Base-by-base conservation (phyloP, 208 protist species). In the Acanthamoeba healyi region DNA sequence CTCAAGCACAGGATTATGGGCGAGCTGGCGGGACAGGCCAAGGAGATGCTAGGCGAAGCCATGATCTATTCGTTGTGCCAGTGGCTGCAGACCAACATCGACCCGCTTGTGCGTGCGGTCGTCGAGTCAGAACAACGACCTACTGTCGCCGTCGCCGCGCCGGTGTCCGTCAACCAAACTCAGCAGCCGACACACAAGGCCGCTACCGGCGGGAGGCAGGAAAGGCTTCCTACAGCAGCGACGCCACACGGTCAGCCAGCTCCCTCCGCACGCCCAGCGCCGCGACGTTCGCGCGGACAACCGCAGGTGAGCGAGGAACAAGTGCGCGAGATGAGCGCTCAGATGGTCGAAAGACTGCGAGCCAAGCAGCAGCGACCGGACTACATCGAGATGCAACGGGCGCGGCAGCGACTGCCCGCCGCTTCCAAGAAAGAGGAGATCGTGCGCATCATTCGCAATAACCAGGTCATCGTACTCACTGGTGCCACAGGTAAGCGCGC, bases 401-500 rank as follows among this genome's bases (percentile, higher is more conserved):
- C 32, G 29, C 51, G 87, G 40, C 87, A 84, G 74, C 87, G 58
- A 22, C 94, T 96, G 36, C 95, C 95, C 26, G 94, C 94, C 19
- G 95, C 38, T 54, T 36, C 92, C 42, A 95, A 82, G 77, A 56
- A 70, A 24, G 15, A 94, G 44, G 79, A 94, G 34, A 92, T 96
- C 32, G n/a, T 96, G 14, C 49, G 82, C 38, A 32, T 90, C 29
- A 22, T 96, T 0, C 34, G 54, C 26, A 36, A 42, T 2, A 96
- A 95, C 70, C 93, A 95, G 46, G 81, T 88, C 32, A 63, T 42
- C 15, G 67, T 77, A 15, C 67, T 77, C 67, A 77, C 67, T 17
- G 67, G 67, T 32, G 67, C 67, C 36, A 77, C 67, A 36, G 67
- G 58, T 65, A 7, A 6, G 58, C 54, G 7, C 54, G 22, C 24